Percentiles rank a stretch among this genome's conserved stretches.
Evolutionary conservation across 805 yeast species (phyloP).

Genomic region (Komagataella ulmi): DNA sequence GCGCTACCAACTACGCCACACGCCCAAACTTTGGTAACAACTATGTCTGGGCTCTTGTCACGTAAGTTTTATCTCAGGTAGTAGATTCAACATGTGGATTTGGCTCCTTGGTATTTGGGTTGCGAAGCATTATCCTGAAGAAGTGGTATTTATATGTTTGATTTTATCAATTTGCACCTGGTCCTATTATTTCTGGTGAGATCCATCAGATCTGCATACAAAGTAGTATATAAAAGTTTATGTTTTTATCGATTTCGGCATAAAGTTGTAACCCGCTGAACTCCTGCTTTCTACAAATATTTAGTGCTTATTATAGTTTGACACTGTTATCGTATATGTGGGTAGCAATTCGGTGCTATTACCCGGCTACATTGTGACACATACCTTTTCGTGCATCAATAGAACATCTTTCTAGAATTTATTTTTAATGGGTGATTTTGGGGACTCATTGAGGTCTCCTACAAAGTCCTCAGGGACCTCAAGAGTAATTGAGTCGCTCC

Average conservation of each 20-base stretch:
- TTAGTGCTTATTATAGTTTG: background rate
- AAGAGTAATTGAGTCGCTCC: background rate
- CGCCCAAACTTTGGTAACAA: constrained; percentile 27
- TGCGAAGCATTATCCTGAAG: no score
- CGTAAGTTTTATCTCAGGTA: no score
- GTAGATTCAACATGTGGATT: no score
- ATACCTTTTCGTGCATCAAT: background rate
- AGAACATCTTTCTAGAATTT: background rate
- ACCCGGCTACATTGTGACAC: background rate
- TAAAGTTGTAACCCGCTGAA: no score
- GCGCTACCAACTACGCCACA: constrained; percentile 77
- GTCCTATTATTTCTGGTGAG: background rate
- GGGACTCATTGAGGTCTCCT: background rate
- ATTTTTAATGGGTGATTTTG: background rate
- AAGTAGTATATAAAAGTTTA: no score
- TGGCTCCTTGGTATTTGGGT: no score
- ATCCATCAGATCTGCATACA: background rate
- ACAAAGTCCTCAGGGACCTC: background rate
- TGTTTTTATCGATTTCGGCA: no score
- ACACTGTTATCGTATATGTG: background rate
- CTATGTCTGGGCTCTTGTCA: no score
- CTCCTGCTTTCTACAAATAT: no score
- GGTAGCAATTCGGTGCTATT: background rate
- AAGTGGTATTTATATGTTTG: no score
- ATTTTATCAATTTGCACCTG: no score